Base-by-base conservation (phyloP, 169 alveolate genomes). In the Cystoisospora suis region DNA sequence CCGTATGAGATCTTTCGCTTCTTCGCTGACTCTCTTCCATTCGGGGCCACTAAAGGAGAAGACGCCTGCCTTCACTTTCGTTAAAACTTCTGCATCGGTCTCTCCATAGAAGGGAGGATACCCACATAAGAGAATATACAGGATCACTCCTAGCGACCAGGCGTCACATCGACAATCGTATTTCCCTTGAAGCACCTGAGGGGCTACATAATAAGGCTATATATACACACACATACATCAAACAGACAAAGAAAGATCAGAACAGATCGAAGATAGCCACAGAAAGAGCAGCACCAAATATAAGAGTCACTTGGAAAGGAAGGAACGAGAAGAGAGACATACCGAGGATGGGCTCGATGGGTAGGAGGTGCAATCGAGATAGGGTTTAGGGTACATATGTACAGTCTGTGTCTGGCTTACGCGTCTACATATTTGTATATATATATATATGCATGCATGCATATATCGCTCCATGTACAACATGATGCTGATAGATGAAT, bases 21-120 rank as follows among this genome's bases (percentile, higher is more conserved):
- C 95, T 32, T 88, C 85, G 20, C 86, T 81, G 58, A 95, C 91
- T 20, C 87, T 34, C 70, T 87, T 81, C 97, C 97, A 95, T 40
- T 95, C 96, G 34, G 93, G 88, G 49, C 88, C 92, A 49, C 93
- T 93, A 87, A 96, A 96, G 32, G 95, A 92, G 90, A 88, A 96
- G 53, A 94, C 90, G n/a, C 99, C 99, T n/a, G 92, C 90, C 92
- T 94, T 95, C 44, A 98, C 98, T 89, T 94, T 96, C 75, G 89
- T 89, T 92, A 97, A 91, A 70, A 97, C 97, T 59, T 96, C 97
- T 0, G 86, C 89, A 53, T 97, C 98, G 0, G 96, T 95, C 75
- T 96, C 98, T 1, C 98, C 99, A 46, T 94, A 94, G 81, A 97
- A 97, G 3, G 98, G 99, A 17, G 98, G 98, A 65, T 91, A 96